These are phyloP conservation scores for Bipolaris victoriae DNA, from an alignment of 2,329 filamentous ascomycete species.

Conservation along the genomic window DNA sequence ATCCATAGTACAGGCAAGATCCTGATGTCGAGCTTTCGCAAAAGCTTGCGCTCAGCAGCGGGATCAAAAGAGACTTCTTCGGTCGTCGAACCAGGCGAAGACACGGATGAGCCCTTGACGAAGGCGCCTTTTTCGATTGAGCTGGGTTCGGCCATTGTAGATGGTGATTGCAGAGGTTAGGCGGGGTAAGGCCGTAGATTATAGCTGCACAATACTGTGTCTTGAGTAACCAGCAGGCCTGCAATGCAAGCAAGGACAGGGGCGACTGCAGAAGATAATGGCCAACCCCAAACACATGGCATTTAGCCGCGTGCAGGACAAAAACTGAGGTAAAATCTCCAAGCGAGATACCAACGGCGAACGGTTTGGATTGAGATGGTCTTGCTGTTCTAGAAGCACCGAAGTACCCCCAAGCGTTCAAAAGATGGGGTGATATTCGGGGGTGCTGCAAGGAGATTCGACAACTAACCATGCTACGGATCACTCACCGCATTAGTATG, in stretches of 20 bases:
- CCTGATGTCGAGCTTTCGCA: conserved; percentile 40
- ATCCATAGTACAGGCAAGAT: conserved; percentile 43
- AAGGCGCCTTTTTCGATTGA: conserved; percentile 19
- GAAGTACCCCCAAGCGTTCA: background rate
- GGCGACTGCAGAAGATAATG: background rate
- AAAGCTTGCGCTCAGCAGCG: conserved; percentile 31
- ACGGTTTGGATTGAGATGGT: background rate
- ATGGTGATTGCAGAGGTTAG: background rate
- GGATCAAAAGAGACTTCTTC: conserved; percentile 29
- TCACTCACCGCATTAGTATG: background rate
- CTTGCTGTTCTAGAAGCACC: background rate
- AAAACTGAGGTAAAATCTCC: background rate
- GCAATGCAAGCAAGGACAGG: background rate
- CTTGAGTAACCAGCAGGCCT: background rate
- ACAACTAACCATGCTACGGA: background rate
- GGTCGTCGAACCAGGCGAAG: conserved; percentile 12
- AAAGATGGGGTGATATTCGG: background rate
- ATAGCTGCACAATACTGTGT: background rate
- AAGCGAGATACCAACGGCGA: background rate
- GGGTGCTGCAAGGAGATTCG: background rate
- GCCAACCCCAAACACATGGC: background rate
- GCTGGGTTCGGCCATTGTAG: conserved; percentile 9
- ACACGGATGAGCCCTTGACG: conserved; percentile 10
- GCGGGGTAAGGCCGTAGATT: background rate
- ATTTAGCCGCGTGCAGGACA: background rate